Conservation (phyloP, 306 rosid species). For the Hippophae gyantsensis region DNA sequence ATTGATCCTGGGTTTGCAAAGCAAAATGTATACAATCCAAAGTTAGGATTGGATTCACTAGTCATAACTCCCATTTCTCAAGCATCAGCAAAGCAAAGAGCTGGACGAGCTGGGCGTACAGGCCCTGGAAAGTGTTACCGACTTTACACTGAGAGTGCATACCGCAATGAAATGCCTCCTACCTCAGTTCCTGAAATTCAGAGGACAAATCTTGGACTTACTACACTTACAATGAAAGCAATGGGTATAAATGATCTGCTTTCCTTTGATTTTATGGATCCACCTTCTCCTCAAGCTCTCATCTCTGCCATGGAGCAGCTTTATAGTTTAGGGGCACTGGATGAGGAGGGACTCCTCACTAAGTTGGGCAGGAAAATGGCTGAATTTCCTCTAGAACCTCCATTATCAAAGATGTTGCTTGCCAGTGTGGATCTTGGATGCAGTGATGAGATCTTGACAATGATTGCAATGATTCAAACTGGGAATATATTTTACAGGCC, state of each 20-base stretch:
- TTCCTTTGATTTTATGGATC: slow-evolving; percentile 79
- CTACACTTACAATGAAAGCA: slow-evolving; percentile 67
- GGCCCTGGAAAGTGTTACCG: slow-evolving; percentile 86
- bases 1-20: slow-evolving; percentile 89
- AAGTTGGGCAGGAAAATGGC: slow-evolving; percentile 92
- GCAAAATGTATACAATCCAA: slow-evolving; percentile 79
- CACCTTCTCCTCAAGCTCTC: slow-evolving; percentile 84
- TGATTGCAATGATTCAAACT: slow-evolving; percentile 82
- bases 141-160: slow-evolving; percentile 78
- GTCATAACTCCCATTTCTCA: slow-evolving; percentile 80
- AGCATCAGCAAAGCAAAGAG: slow-evolving; percentile 85
- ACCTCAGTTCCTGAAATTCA: slow-evolving; percentile 72
- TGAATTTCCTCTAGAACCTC: slow-evolving; percentile 81
- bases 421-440: slow-evolving; percentile 93
- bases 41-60: slow-evolving; percentile 75
- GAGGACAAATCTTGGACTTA: slow-evolving; percentile 66
- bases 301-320: slow-evolving; percentile 75
- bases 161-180: slow-evolving; percentile 74
- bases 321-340: slow-evolving; percentile 76
- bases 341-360: slow-evolving; percentile 78
- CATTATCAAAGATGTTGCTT: slow-evolving; percentile 76
- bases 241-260: slow-evolving; percentile 76
- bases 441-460: slow-evolving; percentile 82
- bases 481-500: slow-evolving; percentile 85
- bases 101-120: slow-evolving; percentile 83